phyloP scores from a whole-genome alignment of 495 filamentous ascomycete species.

The Penicillium fimorum region DNA sequence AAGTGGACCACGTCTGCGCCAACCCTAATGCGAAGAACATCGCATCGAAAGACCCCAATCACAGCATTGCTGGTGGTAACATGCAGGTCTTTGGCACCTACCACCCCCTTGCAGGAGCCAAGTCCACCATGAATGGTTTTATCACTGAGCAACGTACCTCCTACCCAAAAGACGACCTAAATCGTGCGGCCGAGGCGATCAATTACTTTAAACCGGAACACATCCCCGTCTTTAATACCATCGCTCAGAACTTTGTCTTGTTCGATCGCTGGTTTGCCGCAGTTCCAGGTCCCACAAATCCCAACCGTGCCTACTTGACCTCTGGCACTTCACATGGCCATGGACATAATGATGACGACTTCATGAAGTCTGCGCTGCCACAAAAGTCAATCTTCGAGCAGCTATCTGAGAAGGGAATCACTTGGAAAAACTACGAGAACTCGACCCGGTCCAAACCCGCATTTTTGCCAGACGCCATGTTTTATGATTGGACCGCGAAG shows the following conservation, averaged over 20 bases:
- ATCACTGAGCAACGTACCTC: conserved; percentile 46
- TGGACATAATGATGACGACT: conserved; percentile 44
- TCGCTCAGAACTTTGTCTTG: conserved; percentile 50
- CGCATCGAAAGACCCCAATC: conserved; percentile 48
- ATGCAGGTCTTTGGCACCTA: conserved; percentile 49
- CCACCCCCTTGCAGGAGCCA: conserved; percentile 31
- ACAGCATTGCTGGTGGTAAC: conserved; percentile 49
- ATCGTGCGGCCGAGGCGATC: conserved; percentile 45
- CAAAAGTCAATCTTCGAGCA: conserved; percentile 51
- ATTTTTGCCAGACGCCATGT: conserved; percentile 37
- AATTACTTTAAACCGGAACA: conserved; percentile 50
- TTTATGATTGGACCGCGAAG: conserved; percentile 42
- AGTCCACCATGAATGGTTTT: conserved; percentile 41
- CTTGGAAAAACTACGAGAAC: conserved; percentile 53
- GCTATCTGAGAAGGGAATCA: conserved; percentile 39
- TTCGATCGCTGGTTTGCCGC: conserved; percentile 51
- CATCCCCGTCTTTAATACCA: conserved; percentile 43
- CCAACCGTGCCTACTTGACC: conserved; percentile 49
- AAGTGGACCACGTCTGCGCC: conserved; percentile 38
- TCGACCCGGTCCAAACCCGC: conserved; percentile 24
- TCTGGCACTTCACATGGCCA: conserved; percentile 52
- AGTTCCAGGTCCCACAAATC: conserved; percentile 50
- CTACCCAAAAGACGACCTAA: conserved; percentile 29
- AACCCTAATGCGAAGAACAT: conserved; percentile 32
- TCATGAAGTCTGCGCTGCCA: conserved; percentile 41